Conservation (phyloP, 2,329 filamentous ascomycete species). For the Trichoderma cornu-damae region DNA sequence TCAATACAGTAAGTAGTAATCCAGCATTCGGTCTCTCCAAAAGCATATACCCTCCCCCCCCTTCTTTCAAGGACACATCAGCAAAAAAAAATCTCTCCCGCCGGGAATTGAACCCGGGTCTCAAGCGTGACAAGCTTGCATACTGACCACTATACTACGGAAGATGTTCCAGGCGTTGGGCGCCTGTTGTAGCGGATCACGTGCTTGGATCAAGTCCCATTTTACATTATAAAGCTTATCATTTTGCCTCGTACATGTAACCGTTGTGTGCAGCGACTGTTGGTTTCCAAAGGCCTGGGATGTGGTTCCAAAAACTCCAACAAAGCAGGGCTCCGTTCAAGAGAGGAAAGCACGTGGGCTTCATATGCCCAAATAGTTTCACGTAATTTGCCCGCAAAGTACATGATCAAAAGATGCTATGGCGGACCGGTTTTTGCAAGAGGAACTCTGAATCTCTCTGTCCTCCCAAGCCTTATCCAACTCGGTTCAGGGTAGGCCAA, state of each 20-base stretch:
- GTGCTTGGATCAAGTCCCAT: neutral
- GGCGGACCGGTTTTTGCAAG: too few relatives aligned
- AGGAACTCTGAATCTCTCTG: too few relatives aligned
- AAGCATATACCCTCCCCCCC: neutral
- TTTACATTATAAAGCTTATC: neutral
- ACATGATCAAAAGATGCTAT: too few relatives aligned
- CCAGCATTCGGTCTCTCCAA: neutral
- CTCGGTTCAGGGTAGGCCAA: neutral
- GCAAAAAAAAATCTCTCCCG: slow-evolving; percentile 20
- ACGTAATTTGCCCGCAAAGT: neutral
- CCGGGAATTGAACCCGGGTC: slow-evolving; percentile 26
- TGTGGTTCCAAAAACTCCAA: too few relatives aligned
- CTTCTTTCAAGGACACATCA: too few relatives aligned
- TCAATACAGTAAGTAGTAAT: too few relatives aligned
- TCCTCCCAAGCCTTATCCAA: neutral
- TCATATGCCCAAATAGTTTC: neutral
- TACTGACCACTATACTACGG: slow-evolving; percentile 26
- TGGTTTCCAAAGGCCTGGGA: too few relatives aligned
- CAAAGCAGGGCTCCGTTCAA: too few relatives aligned
- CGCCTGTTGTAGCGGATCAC: slow-evolving; percentile 18
- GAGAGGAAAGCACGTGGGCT: too few relatives aligned
- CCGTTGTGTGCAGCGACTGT: too few relatives aligned
- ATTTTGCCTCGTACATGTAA: too few relatives aligned
- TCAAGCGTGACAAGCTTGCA: slow-evolving; percentile 25
- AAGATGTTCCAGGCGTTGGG: slow-evolving; percentile 20